Base-by-base conservation (phyloP, 2,329 filamentous ascomycete species). In the Neodidymelliopsis sp. region DNA sequence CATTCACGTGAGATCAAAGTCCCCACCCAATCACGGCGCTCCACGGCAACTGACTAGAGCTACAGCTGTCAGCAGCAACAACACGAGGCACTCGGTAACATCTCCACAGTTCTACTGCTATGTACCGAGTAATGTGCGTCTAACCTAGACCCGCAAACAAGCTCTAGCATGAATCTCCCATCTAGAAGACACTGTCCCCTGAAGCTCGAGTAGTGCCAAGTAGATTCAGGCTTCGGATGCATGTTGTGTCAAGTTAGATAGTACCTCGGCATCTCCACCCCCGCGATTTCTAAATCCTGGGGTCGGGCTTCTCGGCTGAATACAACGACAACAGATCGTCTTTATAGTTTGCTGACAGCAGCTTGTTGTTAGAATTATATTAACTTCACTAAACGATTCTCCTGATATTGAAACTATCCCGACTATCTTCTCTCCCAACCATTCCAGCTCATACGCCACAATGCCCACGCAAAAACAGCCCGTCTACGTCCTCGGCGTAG, bases 401-500 rank as follows among this genome's bases (percentile, higher is more conserved):
- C n/a, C n/a, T n/a, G n/a, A n/a, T n/a, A n/a, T n/a, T n/a, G n/a
- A n/a, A n/a, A n/a, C n/a, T n/a, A n/a, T n/a, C n/a, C n/a, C n/a
- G n/a, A n/a, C n/a, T n/a, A n/a, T n/a, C 18, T 22, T 11, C 12
- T 4, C 39, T 43, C 13, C 27, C 38, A 38, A 39, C 12, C 16
- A 13, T 6, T 10, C 20, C 16, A 25, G 23, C 38, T 36, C 53
- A 50, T 46, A 36, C 56, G 54, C 53, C 67, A 79, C 40, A 53
- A 83, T 83, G 80, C 76, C 74, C 57, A 77, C 60, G 46, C 59
- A 79, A 61, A 80, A 81, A 60, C 75, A 79, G 56, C 81, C 81
- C 62, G 81, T 81, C 80, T 97, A 97, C 81, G 90, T 97, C 70
- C 85, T 97, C 53, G 93, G 93, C 79, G 94, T 97, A 63, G 93